phyloP scores from a whole-genome alignment of 768 basidiomycete species.

The Leucogyrophana mollusca region DNA sequence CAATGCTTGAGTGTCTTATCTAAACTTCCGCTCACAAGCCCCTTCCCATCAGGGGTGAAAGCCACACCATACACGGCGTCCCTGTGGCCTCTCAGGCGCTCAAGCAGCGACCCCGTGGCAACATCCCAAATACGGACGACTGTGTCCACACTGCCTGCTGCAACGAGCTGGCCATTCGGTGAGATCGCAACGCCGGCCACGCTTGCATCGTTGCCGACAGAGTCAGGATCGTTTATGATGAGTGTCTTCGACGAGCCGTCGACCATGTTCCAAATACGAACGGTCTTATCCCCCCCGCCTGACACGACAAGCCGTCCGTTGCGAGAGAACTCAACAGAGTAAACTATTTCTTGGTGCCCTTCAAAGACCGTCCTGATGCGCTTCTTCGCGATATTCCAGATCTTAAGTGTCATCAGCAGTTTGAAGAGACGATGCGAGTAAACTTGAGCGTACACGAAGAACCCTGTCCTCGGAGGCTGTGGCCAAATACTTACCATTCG shows the following conservation, averaged over 20 bases:
- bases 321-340: conserved; percentile 88
- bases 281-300: conserved; percentile 76
- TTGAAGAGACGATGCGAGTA: neutral
- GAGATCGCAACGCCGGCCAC: conserved; percentile 81
- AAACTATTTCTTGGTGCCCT: conserved; percentile 92
- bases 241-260: conserved; percentile 32
- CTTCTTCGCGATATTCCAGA: conserved; percentile 88
- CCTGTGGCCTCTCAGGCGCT: conserved; percentile 72
- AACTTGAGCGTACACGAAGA: conserved; percentile 66
- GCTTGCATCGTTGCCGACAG: conserved; percentile 53
- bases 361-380: conserved; percentile 79
- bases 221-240: conserved; percentile 48
- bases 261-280: conserved; percentile 69
- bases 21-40: conserved; percentile 86
- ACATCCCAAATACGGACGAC: conserved; percentile 84
- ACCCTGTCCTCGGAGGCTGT: conserved; percentile 90
- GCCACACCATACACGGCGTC: conserved; percentile 89
- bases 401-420: conserved; percentile 46
- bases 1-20: conserved; percentile 89
- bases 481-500: conserved; percentile 68
- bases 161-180: conserved; percentile 66
- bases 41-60: conserved; percentile 90
- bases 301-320: conserved; percentile 87
- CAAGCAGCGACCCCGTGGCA: conserved; percentile 59
- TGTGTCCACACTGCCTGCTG: conserved; percentile 71